Conservation (phyloP, 139 green algal species). For the Raphidocelis subcapitata region DNA sequence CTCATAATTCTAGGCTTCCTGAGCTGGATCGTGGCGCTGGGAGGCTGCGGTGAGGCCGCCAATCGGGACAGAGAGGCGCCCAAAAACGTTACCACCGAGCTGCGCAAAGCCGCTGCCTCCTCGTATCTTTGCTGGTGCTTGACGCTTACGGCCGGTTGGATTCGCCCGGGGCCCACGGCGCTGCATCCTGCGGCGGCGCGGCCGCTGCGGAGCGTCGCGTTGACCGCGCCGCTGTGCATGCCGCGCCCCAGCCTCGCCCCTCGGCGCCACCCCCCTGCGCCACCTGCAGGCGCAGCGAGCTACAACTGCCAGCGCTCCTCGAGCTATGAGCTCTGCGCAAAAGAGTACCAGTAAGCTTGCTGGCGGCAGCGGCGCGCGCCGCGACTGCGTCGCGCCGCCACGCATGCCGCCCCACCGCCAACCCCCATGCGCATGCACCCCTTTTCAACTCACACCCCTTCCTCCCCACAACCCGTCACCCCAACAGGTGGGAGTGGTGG, state of each 20-base stretch:
- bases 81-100: too few species aligned
- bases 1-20: slow-evolving; percentile 21
- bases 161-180: too few species aligned
- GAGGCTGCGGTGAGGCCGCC: slow-evolving; percentile 3
- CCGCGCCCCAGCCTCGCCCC: too few species aligned
- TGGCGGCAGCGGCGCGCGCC: not conserved
- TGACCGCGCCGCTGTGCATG: too few species aligned
- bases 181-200: too few species aligned
- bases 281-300: not conserved
- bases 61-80: too few species aligned
- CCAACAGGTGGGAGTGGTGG: slow-evolving; percentile 30
- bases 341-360: slow-evolving; percentile 11
- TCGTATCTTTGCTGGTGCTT: too few species aligned
- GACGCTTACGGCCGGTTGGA: too few species aligned
- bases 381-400: not conserved
- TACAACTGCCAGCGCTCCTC: slow-evolving; percentile 16
- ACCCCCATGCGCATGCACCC: not conserved
- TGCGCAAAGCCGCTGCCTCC: too few species aligned
- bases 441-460: not conserved
- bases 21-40: slow-evolving; percentile 9
- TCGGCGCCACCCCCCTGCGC: too few species aligned
- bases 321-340: slow-evolving; percentile 21
- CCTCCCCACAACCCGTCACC: not conserved
- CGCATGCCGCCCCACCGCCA: not conserved
- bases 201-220: too few species aligned